A percentile compares a stretch with the other conserved stretches of the same genome.
phyloP scores from a whole-genome alignment of 805 yeast species.

The Cyberlindnera mycetangii region DNA sequence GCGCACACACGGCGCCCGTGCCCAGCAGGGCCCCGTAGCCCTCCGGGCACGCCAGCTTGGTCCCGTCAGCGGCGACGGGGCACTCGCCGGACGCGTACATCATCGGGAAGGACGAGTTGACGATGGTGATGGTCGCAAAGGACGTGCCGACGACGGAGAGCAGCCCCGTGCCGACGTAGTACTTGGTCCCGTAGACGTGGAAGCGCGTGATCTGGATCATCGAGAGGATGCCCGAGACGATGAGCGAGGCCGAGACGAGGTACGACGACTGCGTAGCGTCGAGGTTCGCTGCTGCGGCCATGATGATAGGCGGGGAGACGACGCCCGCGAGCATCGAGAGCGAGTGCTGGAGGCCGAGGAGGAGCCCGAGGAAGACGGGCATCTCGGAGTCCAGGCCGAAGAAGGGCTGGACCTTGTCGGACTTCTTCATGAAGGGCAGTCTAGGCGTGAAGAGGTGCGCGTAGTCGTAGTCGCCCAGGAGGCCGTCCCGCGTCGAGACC shows the following conservation, averaged over 20 bases:
- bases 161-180: constrained; percentile 83
- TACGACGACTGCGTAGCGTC: constrained; percentile 49
- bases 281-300: constrained; percentile 62
- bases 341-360: constrained; percentile 85
- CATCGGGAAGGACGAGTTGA: constrained; percentile 68
- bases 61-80: constrained; percentile 61
- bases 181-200: constrained; percentile 69
- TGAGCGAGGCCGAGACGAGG: constrained; percentile 68
- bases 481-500: constrained; percentile 73
- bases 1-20: constrained; percentile 74
- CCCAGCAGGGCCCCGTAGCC: constrained; percentile 89
- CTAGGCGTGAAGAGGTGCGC: constrained; percentile 75
- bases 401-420: constrained; percentile 65
- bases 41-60: constrained; percentile 72
- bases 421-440: constrained; percentile 57
- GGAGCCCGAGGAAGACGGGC: constrained; percentile 74
- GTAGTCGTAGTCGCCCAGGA: constrained; percentile 87
- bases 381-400: constrained; percentile 77
- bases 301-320: constrained; percentile 78
- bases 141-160: constrained; percentile 90
- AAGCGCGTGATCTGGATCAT: constrained; percentile 77
- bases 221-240: constrained; percentile 69
- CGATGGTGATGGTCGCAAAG: constrained; percentile 83
- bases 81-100: constrained; percentile 77
- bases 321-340: constrained; percentile 92